phyloP scores from a whole-genome alignment of 179 eudicot genomes.

The Gypsophila paniculata region DNA sequence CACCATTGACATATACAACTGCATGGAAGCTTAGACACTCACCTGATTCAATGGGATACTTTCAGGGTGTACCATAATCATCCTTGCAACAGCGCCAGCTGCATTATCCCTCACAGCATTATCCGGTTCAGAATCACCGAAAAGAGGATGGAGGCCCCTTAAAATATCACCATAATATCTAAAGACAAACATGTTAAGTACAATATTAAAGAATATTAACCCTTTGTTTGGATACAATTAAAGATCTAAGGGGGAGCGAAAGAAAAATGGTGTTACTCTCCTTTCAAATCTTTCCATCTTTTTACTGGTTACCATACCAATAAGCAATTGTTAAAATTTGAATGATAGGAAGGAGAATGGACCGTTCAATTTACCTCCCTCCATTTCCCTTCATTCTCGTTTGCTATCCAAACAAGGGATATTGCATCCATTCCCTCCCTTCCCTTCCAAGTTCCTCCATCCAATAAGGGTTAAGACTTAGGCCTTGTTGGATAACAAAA shows the following conservation, averaged over 20 bases:
- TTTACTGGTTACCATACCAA: no score
- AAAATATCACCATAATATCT: conserved; percentile 78
- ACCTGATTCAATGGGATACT: conserved; percentile 86
- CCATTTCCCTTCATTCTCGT: background rate
- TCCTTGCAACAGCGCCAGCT: conserved; percentile 97
- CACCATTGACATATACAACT: background rate
- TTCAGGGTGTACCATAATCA: conserved; percentile 88
- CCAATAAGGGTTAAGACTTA: background rate
- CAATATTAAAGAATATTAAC: background rate
- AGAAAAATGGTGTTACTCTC: no score
- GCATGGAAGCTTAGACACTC: background rate
- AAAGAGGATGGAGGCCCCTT: conserved; percentile 70
- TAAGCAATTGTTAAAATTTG: no score
- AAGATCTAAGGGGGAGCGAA: background rate
- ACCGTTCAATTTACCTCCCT: background rate
- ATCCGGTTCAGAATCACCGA: conserved; percentile 90
- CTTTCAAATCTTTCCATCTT: no score
- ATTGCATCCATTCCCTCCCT: background rate
- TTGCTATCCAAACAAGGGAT: background rate
- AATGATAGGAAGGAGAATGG: no score
- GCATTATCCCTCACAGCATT: conserved; percentile 97
- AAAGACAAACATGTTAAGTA: conserved; percentile 24
- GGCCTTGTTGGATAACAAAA: no score
- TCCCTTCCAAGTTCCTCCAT: background rate
- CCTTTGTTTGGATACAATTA: background rate